A percentile compares a stretch with the other conserved stretches of the same genome.
phyloP scores from a whole-genome alignment of 2,329 filamentous ascomycete genomes.

The Hypoxylon sp. region DNA sequence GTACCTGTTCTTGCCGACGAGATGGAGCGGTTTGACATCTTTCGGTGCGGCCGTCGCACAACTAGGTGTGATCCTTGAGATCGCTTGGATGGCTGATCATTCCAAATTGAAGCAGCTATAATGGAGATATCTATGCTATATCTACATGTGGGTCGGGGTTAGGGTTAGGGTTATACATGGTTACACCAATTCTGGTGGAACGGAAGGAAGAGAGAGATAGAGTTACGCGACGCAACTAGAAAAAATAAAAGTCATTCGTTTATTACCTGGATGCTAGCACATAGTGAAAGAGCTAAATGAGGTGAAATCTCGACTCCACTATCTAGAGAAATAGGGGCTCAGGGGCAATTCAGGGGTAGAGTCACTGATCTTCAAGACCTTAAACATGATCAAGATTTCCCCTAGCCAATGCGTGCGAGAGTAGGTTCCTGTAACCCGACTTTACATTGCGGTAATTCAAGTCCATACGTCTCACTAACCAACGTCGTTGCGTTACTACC shows the following conservation, averaged over 20 bases:
- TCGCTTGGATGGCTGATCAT: slow-evolving; percentile 19
- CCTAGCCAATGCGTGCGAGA: slow-evolving; percentile 26
- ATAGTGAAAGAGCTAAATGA: background rate
- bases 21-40: slow-evolving; percentile 21
- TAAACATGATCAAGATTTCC: background rate
- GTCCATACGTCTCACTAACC: slow-evolving; percentile 53
- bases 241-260: slow-evolving; percentile 1
- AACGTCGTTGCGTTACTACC: slow-evolving; percentile 44
- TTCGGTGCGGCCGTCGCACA: slow-evolving; percentile 5
- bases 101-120: slow-evolving; percentile 27
- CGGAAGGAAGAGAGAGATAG: background rate
- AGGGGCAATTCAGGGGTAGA: background rate
- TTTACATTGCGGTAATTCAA: slow-evolving; percentile 53
- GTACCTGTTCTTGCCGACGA: slow-evolving; percentile 17
- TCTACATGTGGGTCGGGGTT: too few species aligned
- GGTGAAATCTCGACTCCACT: background rate
- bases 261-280: background rate
- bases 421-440: slow-evolving; percentile 52
- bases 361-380: background rate
- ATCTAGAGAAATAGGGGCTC: background rate
- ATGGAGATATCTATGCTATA: background rate
- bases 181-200: background rate
- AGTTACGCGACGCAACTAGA: background rate
- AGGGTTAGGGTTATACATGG: background rate
- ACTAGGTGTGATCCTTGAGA: slow-evolving; percentile 13